Conservation (phyloP, 2,329 filamentous ascomycete genomes). For the Monosporascus ibericus region DNA sequence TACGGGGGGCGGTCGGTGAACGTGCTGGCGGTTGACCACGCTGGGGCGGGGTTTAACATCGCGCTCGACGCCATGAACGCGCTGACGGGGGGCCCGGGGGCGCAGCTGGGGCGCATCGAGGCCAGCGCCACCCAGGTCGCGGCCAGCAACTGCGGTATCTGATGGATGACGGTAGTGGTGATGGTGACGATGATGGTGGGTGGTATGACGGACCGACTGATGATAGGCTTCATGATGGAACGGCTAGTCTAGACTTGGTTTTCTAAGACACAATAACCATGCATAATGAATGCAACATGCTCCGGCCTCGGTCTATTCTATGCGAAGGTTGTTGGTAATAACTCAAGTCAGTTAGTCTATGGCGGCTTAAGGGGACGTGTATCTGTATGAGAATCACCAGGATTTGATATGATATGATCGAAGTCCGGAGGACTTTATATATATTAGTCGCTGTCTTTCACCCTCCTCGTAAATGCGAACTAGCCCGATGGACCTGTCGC, state of each 20-base stretch:
- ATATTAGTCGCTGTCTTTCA: not conserved
- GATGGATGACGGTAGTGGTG: not conserved
- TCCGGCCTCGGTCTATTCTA: no score
- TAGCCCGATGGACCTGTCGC: not conserved
- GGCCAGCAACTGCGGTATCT: conserved; percentile 36
- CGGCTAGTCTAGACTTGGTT: no score
- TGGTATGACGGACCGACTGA: not conserved
- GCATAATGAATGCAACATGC: no score
- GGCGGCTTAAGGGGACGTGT: no score
- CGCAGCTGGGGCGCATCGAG: conserved; percentile 45
- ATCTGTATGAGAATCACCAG: no score
- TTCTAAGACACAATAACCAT: no score
- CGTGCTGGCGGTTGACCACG: conserved; percentile 50
- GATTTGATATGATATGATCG: no score
- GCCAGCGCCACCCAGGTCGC: conserved; percentile 40
- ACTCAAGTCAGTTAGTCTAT: no score
- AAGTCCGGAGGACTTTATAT: no score
- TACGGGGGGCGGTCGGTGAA: conserved; percentile 47
- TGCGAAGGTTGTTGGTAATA: no score
- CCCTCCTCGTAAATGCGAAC: not conserved
- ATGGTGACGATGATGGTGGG: no score
- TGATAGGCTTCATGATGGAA: not conserved
- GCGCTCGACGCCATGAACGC: conserved; percentile 49
- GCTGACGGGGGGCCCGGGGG: conserved; percentile 46
- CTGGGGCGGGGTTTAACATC: conserved; percentile 47